phyloP scores from a whole-genome alignment of 2,329 filamentous ascomycete species.

The Tolypocladium guangdongense region DNA sequence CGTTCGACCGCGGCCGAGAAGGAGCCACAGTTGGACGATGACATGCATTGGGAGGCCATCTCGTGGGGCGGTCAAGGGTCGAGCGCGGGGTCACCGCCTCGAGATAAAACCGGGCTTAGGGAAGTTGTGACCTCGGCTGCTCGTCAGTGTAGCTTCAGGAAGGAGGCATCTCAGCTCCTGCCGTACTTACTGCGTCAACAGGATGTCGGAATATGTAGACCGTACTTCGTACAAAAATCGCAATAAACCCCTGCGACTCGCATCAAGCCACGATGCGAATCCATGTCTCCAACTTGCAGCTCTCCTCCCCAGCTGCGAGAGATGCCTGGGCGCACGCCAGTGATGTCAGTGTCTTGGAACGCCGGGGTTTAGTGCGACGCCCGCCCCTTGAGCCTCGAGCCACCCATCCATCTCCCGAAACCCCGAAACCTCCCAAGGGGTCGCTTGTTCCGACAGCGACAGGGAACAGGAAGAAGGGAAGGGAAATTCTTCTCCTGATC shows the following conservation, averaged over 20 bases:
- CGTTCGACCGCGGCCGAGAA: not conserved
- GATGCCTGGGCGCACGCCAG: not conserved
- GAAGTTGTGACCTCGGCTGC: not conserved
- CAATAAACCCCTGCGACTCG: not conserved
- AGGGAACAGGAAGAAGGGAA: not conserved
- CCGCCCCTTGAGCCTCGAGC: constrained; percentile 1
- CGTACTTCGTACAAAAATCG: no score
- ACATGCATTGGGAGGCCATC: not conserved
- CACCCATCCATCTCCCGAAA: not conserved
- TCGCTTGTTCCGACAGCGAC: not conserved
- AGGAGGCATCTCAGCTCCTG: not conserved
- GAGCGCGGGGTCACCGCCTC: not conserved
- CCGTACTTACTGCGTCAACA: not conserved
- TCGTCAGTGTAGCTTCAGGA: not conserved
- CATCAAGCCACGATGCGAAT: not conserved
- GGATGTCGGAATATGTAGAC: no score
- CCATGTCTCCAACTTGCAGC: not conserved
- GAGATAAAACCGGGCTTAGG: not conserved
- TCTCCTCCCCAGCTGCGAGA: not conserved
- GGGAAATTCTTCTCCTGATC: not conserved
- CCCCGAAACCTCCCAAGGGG: not conserved
- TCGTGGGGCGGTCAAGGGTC: not conserved
- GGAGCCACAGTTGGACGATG: not conserved
- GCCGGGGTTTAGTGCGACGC: constrained; percentile 5
- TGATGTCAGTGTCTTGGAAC: no score